These are phyloP conservation scores for Calonectria honghensis DNA, from an alignment of 2,329 filamentous ascomycete species.

Conservation along the genomic window DNA sequence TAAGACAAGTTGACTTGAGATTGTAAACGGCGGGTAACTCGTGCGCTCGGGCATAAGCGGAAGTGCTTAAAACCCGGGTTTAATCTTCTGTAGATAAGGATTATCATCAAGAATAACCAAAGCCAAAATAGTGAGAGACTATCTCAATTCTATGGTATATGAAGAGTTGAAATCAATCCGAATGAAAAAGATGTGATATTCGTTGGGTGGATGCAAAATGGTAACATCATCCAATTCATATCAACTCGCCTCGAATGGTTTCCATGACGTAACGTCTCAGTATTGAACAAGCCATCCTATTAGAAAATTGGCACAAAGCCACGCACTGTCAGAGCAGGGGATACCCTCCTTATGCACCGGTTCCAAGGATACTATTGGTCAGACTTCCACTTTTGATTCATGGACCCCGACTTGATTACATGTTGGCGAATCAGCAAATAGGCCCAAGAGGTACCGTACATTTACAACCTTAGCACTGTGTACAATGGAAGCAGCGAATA, in stretches of 20 bases:
- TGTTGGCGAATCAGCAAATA: conserved; percentile 5
- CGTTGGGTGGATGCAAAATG: background rate
- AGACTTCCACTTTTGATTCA: too few relatives aligned
- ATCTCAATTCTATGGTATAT: too few relatives aligned
- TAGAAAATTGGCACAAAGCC: conserved; percentile 9
- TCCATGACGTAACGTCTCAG: background rate
- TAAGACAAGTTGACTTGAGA: background rate
- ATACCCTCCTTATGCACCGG: too few relatives aligned
- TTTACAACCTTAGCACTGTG: background rate
- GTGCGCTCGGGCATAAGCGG: background rate
- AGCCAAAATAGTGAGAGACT: background rate
- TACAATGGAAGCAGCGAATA: background rate
- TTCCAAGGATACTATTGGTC: background rate
- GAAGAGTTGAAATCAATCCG: background rate
- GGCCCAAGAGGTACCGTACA: background rate
- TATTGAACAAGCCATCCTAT: background rate
- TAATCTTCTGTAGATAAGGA: background rate
- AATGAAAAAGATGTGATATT: background rate
- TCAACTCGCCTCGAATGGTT: background rate
- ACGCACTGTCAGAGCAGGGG: background rate
- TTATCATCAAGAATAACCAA: background rate
- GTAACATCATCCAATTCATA: background rate
- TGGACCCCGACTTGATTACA: too few relatives aligned
- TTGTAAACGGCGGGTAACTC: background rate
- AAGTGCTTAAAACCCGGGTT: background rate